Evolutionary conservation across 176 grass and related monocot genomes (phyloP), one percentile per base, ranked within the genome.

Genomic region (Musa itinerans): DNA sequence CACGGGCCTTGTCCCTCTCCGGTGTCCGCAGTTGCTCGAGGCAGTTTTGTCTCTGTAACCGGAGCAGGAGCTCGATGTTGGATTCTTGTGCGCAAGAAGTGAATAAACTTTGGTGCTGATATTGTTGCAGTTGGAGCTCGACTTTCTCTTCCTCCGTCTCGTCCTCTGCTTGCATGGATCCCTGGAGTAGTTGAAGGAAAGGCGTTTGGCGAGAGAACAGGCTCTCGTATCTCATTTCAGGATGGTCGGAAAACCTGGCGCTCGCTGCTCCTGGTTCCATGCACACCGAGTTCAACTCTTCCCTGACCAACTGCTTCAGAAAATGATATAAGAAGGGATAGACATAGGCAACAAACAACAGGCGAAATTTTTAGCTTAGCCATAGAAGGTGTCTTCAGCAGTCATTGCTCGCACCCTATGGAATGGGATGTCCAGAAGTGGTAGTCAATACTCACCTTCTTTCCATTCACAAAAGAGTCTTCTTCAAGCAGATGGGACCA

Each of bases 1-100:
- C 87, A 11, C 71, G 71, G 71, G 21, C 27, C 10, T 50, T 54
- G 12, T 73, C 71, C 12, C 53, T 54, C 10, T 75, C 73, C 14
- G 54, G 24, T 12, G 53, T n/a, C 54, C 73, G 29, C 27, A 13
- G 19, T 8, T 74, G 24, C 15, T 58, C 20, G 15, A 34, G 13
- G 54, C 17, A 70, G 68, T 49, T 49, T 19, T 43, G 73, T 53
- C 54, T 74, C 23, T 59, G 73, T 55, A 75, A 54, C 17, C 73
- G 73, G 53, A 57, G 73, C 14, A 75, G 73, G 24, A 75, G 54
- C 73, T 75, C 54, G 54, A 75, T 59, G 73, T 75, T 75, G 73
- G 73, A 34, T 75, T 75, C 73, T 58, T 17, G 54, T 13, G 70
- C 50, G 50, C 22, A 72, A 23, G 73, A 24, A 25, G 25, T 2